phyloP scores from a whole-genome alignment of 176 grass and related monocot species.

The Oryza australiensis region DNA sequence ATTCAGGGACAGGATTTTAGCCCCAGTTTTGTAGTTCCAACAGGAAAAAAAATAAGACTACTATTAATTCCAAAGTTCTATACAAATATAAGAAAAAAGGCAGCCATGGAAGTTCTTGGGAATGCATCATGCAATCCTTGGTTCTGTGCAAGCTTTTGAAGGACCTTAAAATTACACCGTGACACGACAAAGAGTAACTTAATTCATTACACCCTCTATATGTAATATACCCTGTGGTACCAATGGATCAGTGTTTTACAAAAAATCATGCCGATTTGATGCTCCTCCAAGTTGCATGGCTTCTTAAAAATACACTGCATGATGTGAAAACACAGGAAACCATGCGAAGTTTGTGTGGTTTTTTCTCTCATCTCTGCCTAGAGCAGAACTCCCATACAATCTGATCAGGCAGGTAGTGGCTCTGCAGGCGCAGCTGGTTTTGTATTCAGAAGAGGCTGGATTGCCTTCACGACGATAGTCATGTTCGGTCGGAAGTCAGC shows the following conservation, averaged over 20 bases:
- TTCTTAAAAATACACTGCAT: background rate
- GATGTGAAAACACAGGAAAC: conserved; percentile 16
- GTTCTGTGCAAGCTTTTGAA: background rate
- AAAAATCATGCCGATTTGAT: conserved; percentile 12
- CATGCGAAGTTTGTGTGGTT: conserved; percentile 3
- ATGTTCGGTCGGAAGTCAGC: conserved; percentile 90
- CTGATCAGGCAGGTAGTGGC: conserved; percentile 32
- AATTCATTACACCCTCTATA: conserved; percentile 24
- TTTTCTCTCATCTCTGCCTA: conserved; percentile 17
- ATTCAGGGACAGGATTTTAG: background rate
- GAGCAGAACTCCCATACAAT: background rate
- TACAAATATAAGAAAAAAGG: background rate
- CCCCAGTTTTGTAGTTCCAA: background rate
- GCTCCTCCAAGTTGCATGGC: conserved; percentile 20
- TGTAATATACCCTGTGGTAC: conserved; percentile 33
- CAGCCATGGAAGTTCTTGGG: background rate
- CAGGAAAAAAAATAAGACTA: background rate
- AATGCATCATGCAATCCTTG: background rate
- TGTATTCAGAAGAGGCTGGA: conserved; percentile 71
- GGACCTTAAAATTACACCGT: background rate
- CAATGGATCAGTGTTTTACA: conserved; percentile 35
- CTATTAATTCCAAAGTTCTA: background rate
- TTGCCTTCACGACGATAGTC: conserved; percentile 85
- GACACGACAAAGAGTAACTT: background rate
- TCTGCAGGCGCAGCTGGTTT: conserved; percentile 40